Evolutionary conservation across 2,329 filamentous ascomycete genomes (phyloP), one percentile per base, ranked within the genome.

Genomic region (Canariomyces notabilis): DNA sequence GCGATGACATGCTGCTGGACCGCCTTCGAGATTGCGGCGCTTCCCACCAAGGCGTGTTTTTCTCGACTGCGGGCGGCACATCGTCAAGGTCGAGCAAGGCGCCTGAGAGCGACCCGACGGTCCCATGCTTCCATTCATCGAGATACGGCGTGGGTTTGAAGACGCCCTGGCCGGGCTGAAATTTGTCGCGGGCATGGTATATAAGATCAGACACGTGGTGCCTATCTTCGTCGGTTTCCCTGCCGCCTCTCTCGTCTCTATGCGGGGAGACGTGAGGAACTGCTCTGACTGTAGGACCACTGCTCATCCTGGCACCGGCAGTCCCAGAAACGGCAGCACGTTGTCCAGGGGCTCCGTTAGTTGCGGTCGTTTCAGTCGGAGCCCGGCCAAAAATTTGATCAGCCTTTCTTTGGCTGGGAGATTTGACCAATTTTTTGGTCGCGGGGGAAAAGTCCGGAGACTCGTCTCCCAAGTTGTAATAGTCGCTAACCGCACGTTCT

Each of bases 11-110:
- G 51, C 75, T 71, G 44, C 74, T 69, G 45, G 67, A 66, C 48
- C 77, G 58, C 63, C 69, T 56, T 73, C 70, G 49, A 66, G 68
- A 51, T 62, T 73, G 47, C 67, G 69, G 22, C 67, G 71, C 42
- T 61, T 94, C 89, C 88, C 89, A 93, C 88, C 88, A 94, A 2
- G 86, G 71, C 54, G 76, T 76, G 51, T 72, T 72, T 51, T 70
- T 75, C 34, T 81, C 77, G 22, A 59, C 57, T 29, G 64, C 59
- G 0, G 57, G 47, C 6, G 57, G 44, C 12, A 56, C 63, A 7
- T 69, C 64, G 46, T 73, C 70, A 23, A 87, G 73, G 48, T 87
- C 79, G 22, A 88, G 72, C 41, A 86, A 66, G 1, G 70, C 62
- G 2, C 77, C 75, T 0, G 73, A 71, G 3, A 89, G 67, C 6